Conservation (phyloP, 306 rosid species). For the Coriaria nepalensis region DNA sequence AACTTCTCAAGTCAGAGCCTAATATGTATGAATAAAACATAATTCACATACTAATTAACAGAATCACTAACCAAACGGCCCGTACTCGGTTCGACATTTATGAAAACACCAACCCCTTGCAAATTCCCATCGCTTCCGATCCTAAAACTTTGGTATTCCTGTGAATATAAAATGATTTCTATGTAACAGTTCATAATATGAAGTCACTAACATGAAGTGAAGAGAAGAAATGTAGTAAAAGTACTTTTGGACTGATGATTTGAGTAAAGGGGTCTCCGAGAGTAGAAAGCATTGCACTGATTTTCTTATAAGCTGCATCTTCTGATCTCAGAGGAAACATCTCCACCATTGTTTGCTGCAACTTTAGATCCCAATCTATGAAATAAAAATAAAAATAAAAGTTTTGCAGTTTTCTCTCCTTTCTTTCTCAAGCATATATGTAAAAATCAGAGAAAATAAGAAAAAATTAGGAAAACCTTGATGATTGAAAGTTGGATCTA, state of each 20-base stretch:
- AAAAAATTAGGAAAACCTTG: slow-evolving; percentile 47
- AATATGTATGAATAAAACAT: slow-evolving; percentile 2
- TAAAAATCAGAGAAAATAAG: background rate
- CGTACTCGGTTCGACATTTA: slow-evolving; percentile 68
- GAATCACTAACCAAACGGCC: slow-evolving; percentile 71
- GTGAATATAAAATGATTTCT: slow-evolving; percentile 4
- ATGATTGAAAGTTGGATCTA: slow-evolving; percentile 89
- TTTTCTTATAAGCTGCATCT: slow-evolving; percentile 78
- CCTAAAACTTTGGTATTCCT: slow-evolving; percentile 89
- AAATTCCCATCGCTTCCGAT: slow-evolving; percentile 85
- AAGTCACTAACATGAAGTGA: background rate
- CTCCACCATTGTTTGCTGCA: slow-evolving; percentile 97
- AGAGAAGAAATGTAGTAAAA: background rate
- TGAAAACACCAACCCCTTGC: slow-evolving; percentile 91
- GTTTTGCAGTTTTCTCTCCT: background rate
- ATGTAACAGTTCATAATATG: background rate
- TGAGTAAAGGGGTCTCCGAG: slow-evolving; percentile 97
- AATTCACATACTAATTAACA: background rate
- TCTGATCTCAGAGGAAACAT: slow-evolving; percentile 85
- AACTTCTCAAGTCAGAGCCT: background rate
- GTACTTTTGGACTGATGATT: slow-evolving; percentile 88
- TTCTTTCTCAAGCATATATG: background rate
- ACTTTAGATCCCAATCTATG: slow-evolving; percentile 86
- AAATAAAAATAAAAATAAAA: slow-evolving; percentile 8
- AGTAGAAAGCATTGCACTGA: slow-evolving; percentile 94